Percentiles rank a stretch among this genome's conserved stretches.
Conservation (phyloP, 306 rosid genomes). For the Dryas octopetala region DNA sequence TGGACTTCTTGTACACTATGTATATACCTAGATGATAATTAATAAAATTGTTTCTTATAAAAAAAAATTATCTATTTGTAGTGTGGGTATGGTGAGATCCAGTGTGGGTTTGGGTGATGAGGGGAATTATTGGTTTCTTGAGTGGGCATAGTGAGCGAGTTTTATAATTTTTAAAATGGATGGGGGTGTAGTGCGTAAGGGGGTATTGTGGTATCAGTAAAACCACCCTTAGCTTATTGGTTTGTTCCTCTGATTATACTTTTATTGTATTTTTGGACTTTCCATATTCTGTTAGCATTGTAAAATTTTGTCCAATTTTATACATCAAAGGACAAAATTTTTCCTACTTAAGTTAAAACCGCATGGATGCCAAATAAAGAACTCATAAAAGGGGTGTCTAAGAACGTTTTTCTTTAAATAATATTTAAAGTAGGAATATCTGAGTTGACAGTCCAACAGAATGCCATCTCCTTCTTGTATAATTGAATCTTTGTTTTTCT, state of each 20-base stretch:
- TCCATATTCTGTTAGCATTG: not conserved
- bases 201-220: no score
- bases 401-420: not conserved
- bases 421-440: not conserved
- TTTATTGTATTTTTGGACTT: not conserved
- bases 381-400: not conserved
- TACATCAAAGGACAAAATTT: not conserved
- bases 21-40: no score
- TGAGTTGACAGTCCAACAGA: constrained; percentile 3
- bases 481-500: constrained; percentile 6
- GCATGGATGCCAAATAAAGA: not conserved
- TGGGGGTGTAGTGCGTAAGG: no score
- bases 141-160: no score
- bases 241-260: not conserved
- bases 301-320: not conserved
- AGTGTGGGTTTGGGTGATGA: no score
- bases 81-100: no score
- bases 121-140: no score
- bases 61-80: no score
- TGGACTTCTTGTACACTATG: no score
- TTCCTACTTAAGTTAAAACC: not conserved
- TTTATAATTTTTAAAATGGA: no score
- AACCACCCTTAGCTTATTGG: not conserved
- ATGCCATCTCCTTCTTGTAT: constrained; percentile 4
- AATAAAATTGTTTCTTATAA: no score